Evolutionary conservation across 164 flowering plant species (phyloP).

Genomic region (Chimonanthus salicifolius): DNA sequence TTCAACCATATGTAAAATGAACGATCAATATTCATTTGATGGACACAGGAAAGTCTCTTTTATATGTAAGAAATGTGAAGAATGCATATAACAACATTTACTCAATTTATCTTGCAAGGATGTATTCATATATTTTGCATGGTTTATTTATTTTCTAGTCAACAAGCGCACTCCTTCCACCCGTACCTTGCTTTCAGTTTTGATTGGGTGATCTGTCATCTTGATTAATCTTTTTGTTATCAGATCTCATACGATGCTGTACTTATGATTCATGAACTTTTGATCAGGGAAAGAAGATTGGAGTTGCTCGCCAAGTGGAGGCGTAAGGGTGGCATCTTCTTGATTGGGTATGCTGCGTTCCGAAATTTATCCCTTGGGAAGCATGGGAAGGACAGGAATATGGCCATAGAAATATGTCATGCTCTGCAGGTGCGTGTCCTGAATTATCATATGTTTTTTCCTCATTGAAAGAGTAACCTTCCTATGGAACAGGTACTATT

Average conservation of each 20-base stretch:
- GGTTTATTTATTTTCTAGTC: background rate
- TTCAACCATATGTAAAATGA: too few species aligned
- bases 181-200: background rate
- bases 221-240: background rate
- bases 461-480: background rate
- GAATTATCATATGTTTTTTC: background rate
- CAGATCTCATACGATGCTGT: too few species aligned
- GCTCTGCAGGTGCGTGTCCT: conserved; percentile 61
- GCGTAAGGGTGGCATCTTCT: conserved; percentile 81
- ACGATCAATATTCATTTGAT: too few species aligned
- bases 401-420: conserved; percentile 54
- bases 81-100: too few species aligned
- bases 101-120: too few species aligned
- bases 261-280: too few species aligned
- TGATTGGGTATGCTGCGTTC: conserved; percentile 87
- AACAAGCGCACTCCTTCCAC: background rate
- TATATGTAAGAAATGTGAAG: too few species aligned
- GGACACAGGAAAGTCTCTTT: too few species aligned
- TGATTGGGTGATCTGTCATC: background rate
- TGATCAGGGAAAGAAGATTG: conserved; percentile 62
- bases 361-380: conserved; percentile 82
- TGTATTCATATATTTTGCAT: too few species aligned
- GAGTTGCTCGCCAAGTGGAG: conserved; percentile 87
- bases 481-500: background rate
- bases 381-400: conserved; percentile 57